Evolutionary conservation across 345 rosid genomes (phyloP).

Genomic region (Passiflora organensis): DNA sequence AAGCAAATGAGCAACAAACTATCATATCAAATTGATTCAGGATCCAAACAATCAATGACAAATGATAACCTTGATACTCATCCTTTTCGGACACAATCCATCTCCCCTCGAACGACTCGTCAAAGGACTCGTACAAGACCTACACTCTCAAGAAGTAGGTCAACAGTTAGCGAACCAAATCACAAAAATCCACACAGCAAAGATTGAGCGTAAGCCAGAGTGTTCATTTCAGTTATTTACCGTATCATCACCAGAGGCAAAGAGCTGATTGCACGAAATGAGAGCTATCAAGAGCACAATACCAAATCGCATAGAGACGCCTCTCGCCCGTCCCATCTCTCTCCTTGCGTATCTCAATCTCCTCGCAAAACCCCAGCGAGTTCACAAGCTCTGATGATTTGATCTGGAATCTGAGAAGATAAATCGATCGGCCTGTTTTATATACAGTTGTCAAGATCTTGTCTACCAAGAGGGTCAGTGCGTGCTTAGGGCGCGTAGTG

Average conservation of each 20-base stretch:
- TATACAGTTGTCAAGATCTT: too few relatives aligned
- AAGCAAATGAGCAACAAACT: neutral
- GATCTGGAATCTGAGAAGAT: constrained; percentile 1
- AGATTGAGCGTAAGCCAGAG: neutral
- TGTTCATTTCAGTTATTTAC: constrained; percentile 19
- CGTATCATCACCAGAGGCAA: constrained; percentile 51
- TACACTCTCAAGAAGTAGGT: constrained; percentile 18
- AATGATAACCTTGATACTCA: constrained; percentile 50
- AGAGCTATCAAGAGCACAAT: constrained; percentile 41
- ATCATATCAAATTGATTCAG: neutral
- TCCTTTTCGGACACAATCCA: constrained; percentile 68
- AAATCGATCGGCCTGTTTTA: too few relatives aligned
- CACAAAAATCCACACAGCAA: neutral
- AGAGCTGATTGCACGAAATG: constrained; percentile 41
- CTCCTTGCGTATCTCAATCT: too few relatives aligned
- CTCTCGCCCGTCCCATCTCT: constrained; percentile 30
- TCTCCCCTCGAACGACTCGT: constrained; percentile 63
- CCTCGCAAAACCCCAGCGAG: constrained; percentile 12
- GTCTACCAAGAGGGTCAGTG: too few relatives aligned
- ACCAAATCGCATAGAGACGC: constrained; percentile 34
- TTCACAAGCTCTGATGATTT: neutral
- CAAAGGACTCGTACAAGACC: constrained; percentile 71
- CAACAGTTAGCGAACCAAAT: neutral
- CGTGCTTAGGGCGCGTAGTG: too few relatives aligned
- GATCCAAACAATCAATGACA: neutral